phyloP scores from a whole-genome alignment of 148 eudicot species.

The Cornus suecica region DNA sequence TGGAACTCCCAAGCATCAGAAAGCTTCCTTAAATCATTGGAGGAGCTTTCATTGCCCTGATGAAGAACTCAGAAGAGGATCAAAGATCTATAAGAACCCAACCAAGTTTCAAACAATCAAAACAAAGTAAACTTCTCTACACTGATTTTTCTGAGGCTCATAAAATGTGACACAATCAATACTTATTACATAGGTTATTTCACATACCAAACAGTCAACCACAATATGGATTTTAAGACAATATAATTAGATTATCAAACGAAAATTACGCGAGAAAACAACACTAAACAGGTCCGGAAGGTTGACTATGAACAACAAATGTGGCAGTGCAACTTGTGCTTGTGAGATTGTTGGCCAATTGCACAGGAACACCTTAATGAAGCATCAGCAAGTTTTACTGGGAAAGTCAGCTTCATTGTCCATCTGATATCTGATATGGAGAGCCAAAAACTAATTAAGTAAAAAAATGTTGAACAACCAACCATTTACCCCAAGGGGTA shows the following conservation, averaged over 20 bases:
- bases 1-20: conserved; percentile 87
- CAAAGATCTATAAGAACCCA: background rate
- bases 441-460: no score
- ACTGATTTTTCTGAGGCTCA: background rate
- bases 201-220: background rate
- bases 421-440: no score
- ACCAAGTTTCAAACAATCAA: background rate
- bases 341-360: no score
- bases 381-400: background rate
- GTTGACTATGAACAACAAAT: background rate
- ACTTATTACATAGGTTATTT: no score
- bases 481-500: no score
- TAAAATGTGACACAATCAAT: background rate
- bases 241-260: background rate
- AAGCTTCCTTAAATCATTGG: conserved; percentile 46
- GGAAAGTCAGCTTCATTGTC: background rate
- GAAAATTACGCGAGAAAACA: background rate
- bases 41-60: conserved; percentile 45
- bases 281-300: background rate
- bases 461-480: no score
- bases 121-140: background rate
- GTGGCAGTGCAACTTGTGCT: background rate
- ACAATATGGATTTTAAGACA: background rate
- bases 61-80: conserved; percentile 5
- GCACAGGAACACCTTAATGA: no score